phyloP scores from a whole-genome alignment of 1,139 yeast genomes.

The Yamadazyma mexicana region DNA sequence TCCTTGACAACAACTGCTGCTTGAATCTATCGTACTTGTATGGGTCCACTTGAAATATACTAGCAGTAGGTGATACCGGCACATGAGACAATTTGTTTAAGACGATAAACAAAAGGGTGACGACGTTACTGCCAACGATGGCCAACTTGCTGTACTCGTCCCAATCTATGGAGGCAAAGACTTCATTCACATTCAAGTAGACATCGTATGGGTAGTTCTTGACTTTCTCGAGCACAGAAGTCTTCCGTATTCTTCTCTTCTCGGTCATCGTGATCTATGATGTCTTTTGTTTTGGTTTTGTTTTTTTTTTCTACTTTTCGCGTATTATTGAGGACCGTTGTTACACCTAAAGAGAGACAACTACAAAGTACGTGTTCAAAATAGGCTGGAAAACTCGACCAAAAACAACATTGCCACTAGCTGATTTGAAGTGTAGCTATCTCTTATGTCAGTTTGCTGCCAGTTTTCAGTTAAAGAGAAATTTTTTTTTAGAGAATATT shows the following conservation, averaged over 20 bases:
- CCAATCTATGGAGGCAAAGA: slow-evolving; percentile 62
- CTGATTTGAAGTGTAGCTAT: too few species aligned
- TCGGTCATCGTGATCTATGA: slow-evolving; percentile 7
- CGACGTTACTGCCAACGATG: slow-evolving; percentile 32
- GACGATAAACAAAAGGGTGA: slow-evolving; percentile 22
- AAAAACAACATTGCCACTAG: too few species aligned
- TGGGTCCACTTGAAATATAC: slow-evolving; percentile 10
- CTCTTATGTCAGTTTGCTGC: too few species aligned
- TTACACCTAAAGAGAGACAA: not conserved
- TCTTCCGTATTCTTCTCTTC: slow-evolving; percentile 23
- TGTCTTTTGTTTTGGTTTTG: not conserved
- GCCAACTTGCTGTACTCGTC: slow-evolving; percentile 52
- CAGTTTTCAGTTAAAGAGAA: too few species aligned
- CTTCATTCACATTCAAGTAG: slow-evolving; percentile 53
- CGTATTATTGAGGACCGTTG: not conserved
- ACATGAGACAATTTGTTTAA: slow-evolving; percentile 15
- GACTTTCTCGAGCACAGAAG: slow-evolving; percentile 39
- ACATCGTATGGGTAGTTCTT: slow-evolving; percentile 59
- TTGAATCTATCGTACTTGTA: slow-evolving; percentile 29
- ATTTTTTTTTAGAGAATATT: too few species aligned
- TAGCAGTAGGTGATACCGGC: slow-evolving; percentile 16
- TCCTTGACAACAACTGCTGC: slow-evolving; percentile 9
- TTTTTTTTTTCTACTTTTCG: not conserved
- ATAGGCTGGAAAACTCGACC: too few species aligned
- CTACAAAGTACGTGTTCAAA: too few species aligned